Evolutionary conservation across 192 early-diverging fungal genomes (phyloP).

Genomic region (Chytriomyces hyalinus): DNA sequence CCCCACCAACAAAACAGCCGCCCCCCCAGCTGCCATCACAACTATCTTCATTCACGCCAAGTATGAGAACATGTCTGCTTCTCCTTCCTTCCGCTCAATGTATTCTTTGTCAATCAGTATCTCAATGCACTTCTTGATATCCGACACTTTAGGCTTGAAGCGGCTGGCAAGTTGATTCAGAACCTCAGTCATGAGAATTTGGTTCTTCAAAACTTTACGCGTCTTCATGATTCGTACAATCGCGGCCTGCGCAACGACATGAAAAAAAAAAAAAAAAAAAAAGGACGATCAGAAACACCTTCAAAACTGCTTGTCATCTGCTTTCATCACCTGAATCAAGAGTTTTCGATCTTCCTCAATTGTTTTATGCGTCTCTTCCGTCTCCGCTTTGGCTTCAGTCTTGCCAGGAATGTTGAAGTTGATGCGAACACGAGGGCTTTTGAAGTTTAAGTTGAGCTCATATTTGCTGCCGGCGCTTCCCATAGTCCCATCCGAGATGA

Average conservation of each 20-base stretch:
- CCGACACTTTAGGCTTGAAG: conserved; percentile 86
- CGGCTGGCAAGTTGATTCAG: conserved; percentile 84
- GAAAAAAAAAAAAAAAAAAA: conserved; percentile 17
- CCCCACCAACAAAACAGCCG: not conserved
- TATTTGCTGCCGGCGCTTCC: conserved; percentile 59
- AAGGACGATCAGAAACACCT: conserved; percentile 4
- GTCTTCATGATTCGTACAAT: conserved; percentile 99
- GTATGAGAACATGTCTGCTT: conserved; percentile 82
- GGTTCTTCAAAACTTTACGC: conserved; percentile 86
- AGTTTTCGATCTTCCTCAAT: conserved; percentile 91
- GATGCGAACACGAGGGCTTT: conserved; percentile 84
- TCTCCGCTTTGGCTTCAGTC: conserved; percentile 88
- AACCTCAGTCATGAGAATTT: conserved; percentile 84
- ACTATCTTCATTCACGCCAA: conserved; percentile 7
- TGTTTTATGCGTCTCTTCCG: conserved; percentile 88
- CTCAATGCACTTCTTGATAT: conserved; percentile 98
- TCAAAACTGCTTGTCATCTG: not conserved
- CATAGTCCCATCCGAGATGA: conserved; percentile 56
- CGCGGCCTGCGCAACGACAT: conserved; percentile 67
- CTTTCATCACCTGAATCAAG: conserved; percentile 78
- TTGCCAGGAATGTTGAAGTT: conserved; percentile 87
- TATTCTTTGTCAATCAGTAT: conserved; percentile 91
- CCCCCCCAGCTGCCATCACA: not conserved
- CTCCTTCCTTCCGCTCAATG: conserved; percentile 83
- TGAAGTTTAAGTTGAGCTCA: conserved; percentile 75